phyloP scores from a whole-genome alignment of 805 yeast genomes.

The Monosporozyma aquatica region DNA sequence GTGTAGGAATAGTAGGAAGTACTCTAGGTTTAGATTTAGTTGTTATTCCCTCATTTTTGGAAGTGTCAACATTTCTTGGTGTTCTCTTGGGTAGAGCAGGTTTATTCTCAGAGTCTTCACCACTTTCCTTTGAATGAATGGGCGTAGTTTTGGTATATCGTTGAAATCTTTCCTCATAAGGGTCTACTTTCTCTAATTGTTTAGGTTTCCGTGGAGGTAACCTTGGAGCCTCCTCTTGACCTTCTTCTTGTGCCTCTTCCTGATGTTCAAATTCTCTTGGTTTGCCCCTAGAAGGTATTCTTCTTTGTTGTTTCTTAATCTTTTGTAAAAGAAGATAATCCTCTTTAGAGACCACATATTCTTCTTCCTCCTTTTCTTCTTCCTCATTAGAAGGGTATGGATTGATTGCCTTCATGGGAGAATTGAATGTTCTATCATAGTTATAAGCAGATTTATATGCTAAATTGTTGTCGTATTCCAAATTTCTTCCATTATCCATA shows the following conservation, averaged over 20 bases:
- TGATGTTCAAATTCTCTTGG: conserved; percentile 12
- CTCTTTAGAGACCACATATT: conserved; percentile 22
- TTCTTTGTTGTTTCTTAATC: conserved; percentile 9
- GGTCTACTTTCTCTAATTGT: background rate
- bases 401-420: background rate
- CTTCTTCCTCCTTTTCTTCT: conserved; percentile 3
- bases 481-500: conserved; percentile 13
- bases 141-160: background rate
- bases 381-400: background rate
- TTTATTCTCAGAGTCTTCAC: background rate
- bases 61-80: background rate
- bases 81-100: conserved; percentile 2
- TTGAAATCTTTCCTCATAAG: conserved; percentile 2
- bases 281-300: conserved; percentile 21
- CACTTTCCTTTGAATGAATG: background rate
- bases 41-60: background rate
- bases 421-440: conserved; percentile 24
- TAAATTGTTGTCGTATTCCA: conserved; percentile 4
- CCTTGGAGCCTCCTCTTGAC: no score
- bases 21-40: background rate
- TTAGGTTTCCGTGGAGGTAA: conserved; percentile 3
- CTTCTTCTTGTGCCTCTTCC: background rate
- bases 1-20: no score
- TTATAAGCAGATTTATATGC: conserved; percentile 27
- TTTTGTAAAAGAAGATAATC: conserved; percentile 22